Percentiles rank a stretch among this genome's conserved stretches.
These are phyloP conservation scores for Sideroxylon spinosum DNA, from an alignment of 179 eudicot genomes.

Conservation along the genomic window DNA sequence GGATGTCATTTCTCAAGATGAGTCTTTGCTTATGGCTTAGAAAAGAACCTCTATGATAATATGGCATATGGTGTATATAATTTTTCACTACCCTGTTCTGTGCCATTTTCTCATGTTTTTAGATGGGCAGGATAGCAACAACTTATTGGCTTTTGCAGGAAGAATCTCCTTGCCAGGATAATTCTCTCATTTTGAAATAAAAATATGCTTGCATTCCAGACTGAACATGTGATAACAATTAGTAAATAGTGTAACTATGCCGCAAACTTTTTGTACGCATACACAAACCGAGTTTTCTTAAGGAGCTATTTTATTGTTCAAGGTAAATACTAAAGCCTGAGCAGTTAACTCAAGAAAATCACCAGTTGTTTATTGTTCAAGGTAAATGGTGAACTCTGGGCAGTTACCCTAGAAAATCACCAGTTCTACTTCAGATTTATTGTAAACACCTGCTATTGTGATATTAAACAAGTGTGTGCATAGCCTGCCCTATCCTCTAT, in stretches of 20 bases:
- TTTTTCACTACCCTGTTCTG: background rate
- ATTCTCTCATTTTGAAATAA: background rate
- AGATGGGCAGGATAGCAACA: background rate
- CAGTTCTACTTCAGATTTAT: background rate
- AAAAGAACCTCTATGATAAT: background rate
- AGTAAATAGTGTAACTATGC: background rate
- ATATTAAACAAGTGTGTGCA: background rate
- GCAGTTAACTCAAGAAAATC: background rate
- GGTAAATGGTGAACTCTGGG: background rate
- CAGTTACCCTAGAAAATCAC: background rate
- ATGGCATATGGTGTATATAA: background rate
- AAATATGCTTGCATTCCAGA: background rate
- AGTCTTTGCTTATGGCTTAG: constrained; percentile 1
- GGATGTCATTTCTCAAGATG: background rate
- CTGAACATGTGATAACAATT: background rate
- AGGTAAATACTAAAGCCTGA: background rate
- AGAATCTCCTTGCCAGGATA: background rate
- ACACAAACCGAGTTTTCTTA: background rate
- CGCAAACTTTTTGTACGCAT: background rate
- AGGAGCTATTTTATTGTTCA: background rate
- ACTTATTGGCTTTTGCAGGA: background rate
- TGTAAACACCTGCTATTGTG: background rate
- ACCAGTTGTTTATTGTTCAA: background rate
- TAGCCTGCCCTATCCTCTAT: background rate
- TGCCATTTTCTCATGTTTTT: constrained; percentile 7